Evolutionary conservation across 352 stramenopile species (phyloP).

Genomic region (Globisporangium abappressorium): DNA sequence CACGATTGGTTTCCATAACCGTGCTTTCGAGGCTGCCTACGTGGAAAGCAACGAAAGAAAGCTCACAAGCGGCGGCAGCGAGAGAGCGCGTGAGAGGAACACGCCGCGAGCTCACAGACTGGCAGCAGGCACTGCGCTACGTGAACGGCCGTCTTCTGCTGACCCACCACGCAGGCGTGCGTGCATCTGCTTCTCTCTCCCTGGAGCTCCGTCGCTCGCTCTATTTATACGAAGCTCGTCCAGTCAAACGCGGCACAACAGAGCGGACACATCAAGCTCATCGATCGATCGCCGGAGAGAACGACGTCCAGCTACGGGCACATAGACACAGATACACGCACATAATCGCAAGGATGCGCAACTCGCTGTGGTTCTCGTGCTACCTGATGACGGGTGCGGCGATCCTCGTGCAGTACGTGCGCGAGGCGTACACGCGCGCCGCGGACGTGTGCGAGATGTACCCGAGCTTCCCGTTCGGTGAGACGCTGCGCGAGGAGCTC

Average conservation of each 20-base stretch:
- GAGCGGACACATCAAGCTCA: too few species aligned
- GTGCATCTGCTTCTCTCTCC: not conserved
- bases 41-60: not conserved
- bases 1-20: not conserved
- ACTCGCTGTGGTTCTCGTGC: slow-evolving; percentile 38
- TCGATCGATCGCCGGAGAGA: too few species aligned
- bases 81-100: not conserved
- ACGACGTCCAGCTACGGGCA: not conserved
- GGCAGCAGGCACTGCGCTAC: too few species aligned
- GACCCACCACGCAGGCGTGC: not conserved
- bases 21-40: not conserved
- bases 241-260: not conserved
- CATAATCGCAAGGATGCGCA: not conserved
- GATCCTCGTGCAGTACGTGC: slow-evolving; percentile 42
- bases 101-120: not conserved
- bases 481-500: slow-evolving; percentile 61
- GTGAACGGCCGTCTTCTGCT: not conserved
- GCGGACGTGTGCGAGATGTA: slow-evolving; percentile 54
- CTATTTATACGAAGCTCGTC: not conserved
- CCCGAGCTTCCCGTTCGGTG: slow-evolving; percentile 55
- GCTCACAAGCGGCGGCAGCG: not conserved
- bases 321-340: not conserved
- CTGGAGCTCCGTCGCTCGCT: not conserved
- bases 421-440: slow-evolving; percentile 43
- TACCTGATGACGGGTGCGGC: slow-evolving; percentile 37